Conservation (phyloP, 139 green algal genomes). For the Mesostigma viride region DNA sequence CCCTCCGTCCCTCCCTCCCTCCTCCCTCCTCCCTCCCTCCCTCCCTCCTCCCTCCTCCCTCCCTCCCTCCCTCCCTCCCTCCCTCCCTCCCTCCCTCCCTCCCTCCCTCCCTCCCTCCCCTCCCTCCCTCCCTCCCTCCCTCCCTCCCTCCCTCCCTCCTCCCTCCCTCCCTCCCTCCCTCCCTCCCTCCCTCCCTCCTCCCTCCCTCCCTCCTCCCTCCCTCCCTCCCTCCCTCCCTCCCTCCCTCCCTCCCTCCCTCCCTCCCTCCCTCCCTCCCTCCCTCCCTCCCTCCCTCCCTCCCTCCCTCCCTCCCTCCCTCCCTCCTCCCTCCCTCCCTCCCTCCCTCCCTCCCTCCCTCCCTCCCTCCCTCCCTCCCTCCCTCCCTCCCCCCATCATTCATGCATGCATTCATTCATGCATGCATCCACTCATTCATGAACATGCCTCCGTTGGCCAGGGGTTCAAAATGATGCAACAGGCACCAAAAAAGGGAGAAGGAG, state of each 20-base stretch:
- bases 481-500: too few relatives aligned
- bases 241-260: slow-evolving; percentile 4
- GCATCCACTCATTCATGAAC: too few relatives aligned
- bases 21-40: neutral
- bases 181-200: too few relatives aligned
- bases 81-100: slow-evolving; percentile 10
- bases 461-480: too few relatives aligned
- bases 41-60: neutral
- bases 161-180: slow-evolving; percentile 3
- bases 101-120: slow-evolving; percentile 2
- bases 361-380: slow-evolving; percentile 2
- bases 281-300: slow-evolving; percentile 7
- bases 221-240: neutral
- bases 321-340: slow-evolving; percentile 4
- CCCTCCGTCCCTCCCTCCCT: slow-evolving; percentile 12
- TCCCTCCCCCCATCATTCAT: slow-evolving; percentile 1
- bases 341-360: slow-evolving; percentile 7
- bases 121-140: slow-evolving; percentile 14
- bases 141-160: slow-evolving; percentile 11
- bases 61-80: neutral
- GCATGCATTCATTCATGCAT: too few relatives aligned
- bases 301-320: slow-evolving; percentile 2
- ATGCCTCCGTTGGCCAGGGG: too few relatives aligned
- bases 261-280: slow-evolving; percentile 4
- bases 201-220: too few relatives aligned